Base-by-base conservation (phyloP, 2,329 filamentous ascomycete species). In the Cadophora gregata region DNA sequence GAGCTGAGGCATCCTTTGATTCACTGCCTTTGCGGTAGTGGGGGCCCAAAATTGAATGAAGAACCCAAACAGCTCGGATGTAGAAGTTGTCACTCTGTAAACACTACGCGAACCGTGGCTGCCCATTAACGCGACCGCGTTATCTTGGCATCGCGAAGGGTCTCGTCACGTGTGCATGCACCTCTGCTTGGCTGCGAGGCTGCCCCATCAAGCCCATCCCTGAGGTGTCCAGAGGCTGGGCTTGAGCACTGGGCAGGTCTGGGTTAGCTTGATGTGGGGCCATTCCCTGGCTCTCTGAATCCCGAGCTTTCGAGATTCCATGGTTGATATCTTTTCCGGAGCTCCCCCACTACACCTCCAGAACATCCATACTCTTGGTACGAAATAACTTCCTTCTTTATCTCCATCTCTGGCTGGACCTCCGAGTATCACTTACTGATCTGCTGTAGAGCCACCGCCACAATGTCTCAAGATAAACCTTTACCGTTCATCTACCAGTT, bases 401-500 rank as follows among this genome's bases (percentile, higher is more conserved):
- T 58, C 31, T 29, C 25, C n/a, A 16, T 58, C 10, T 16, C 19
- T 7, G 12, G 16, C 21, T 27, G 29, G 21, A 21, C 3, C 16
- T 53, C 16, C 16, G 4, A 47, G 38, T n/a, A 10, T 48, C 5
- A 16, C 3, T 33, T 21, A 45, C 58, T 60, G 25, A 60, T 48
- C 42, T 48, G 8, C 38, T n/a, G 4, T n/a, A 60, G 58, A 62
- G 59, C 45, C 47, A 70, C 60, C 72, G 75, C 77, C 82, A 84
- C 76, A 75, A 91, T 91, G 89, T 84, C 88, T 71, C 78, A 83
- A 71, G 80, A 89, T 72, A 91, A 93, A 82, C 93, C 94, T 67
- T 88, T 97, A 74, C 93, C 93, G 67, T 97, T 97, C 82, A 81
- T 88, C 75, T 97, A 97, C 88, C 94, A 97, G 84, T 97, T 98